These are phyloP conservation scores for Plasmodium cynomolgi DNA, from an alignment of 169 alveolate genomes.

Conservation along the genomic window DNA sequence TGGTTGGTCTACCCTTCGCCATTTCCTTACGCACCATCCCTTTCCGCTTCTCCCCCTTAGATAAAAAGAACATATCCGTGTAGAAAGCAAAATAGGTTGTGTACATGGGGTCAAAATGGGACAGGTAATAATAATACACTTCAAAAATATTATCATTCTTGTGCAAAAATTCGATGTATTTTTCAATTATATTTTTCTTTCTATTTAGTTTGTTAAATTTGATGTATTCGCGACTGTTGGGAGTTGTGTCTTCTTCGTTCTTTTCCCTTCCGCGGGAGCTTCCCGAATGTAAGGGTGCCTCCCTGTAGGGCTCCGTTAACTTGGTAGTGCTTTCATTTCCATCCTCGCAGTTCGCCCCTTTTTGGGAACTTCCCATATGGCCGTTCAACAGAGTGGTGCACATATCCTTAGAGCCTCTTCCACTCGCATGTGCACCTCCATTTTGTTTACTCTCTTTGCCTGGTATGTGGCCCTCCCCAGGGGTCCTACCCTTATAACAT, in stretches of 20 bases:
- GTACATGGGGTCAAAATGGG: constrained; percentile 67
- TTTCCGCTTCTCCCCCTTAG: neutral
- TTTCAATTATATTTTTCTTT: constrained; percentile 24
- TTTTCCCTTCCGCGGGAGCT: neutral
- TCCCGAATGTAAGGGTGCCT: neutral
- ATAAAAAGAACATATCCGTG: constrained; percentile 26
- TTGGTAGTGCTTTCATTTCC: neutral
- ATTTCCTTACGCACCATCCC: neutral
- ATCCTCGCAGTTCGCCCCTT: neutral
- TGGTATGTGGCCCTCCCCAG: neutral
- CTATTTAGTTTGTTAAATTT: constrained; percentile 25
- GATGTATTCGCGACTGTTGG: neutral
- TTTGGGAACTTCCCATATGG: neutral
- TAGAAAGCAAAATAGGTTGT: constrained; percentile 29
- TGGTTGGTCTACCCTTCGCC: neutral
- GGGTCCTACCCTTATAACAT: neutral
- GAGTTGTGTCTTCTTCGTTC: neutral
- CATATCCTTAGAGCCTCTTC: neutral
- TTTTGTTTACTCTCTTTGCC: neutral
- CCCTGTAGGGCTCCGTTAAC: neutral
- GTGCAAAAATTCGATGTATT: constrained; percentile 14
- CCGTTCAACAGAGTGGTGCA: neutral
- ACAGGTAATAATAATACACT: constrained; percentile 53
- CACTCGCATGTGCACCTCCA: neutral
- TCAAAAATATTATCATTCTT: constrained; percentile 38